Evolutionary conservation across 148 eudicot genomes (phyloP).

Genomic region (Limonium bicolor): DNA sequence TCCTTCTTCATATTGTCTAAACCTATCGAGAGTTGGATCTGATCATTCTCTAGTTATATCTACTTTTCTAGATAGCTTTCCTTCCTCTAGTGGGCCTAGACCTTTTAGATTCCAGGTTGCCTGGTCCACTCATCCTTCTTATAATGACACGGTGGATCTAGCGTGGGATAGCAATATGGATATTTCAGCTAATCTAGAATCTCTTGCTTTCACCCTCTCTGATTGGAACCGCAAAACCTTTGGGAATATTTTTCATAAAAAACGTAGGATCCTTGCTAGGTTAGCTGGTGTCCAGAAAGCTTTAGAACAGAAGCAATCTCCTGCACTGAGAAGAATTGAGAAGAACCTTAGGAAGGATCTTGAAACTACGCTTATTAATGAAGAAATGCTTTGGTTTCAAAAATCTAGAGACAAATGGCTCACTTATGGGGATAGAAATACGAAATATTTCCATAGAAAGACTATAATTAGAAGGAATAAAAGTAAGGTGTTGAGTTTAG

Average conservation of each 20-base stretch:
- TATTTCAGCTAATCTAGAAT: accelerated
- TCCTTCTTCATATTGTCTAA: no score
- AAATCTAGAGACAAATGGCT: background rate
- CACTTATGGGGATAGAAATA: background rate
- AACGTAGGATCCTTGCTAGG: background rate
- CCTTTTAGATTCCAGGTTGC: background rate
- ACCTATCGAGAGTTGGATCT: no score
- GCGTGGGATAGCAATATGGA: background rate
- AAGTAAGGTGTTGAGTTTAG: background rate
- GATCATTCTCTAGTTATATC: no score
- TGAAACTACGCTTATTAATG: background rate
- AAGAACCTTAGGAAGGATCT: background rate
- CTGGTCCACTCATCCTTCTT: background rate
- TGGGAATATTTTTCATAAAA: background rate
- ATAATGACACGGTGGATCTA: background rate
- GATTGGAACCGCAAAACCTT: background rate
- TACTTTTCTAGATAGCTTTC: no score
- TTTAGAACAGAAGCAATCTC: background rate
- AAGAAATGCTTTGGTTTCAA: background rate
- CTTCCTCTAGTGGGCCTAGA: no score
- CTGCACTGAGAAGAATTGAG: background rate
- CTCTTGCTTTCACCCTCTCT: accelerated
- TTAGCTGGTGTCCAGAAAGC: background rate
- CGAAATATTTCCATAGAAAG: background rate
- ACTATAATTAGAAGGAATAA: background rate